Evolutionary conservation across 352 stramenopile species (phyloP).

Genomic region (Globisporangium paddicum): DNA sequence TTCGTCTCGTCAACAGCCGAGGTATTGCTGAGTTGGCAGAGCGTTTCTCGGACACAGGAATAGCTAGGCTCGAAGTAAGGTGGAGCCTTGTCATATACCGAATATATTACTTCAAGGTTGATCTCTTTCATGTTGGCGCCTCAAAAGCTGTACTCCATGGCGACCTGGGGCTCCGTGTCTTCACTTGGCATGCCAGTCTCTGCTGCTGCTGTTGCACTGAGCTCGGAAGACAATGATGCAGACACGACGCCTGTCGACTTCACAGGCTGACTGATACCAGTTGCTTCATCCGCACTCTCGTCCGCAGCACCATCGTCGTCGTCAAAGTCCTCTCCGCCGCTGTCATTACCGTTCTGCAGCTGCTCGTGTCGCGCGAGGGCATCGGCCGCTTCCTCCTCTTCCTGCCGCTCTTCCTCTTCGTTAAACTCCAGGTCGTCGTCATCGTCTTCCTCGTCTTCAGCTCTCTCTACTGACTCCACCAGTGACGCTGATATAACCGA

Average conservation of each 20-base stretch:
- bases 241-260: background rate
- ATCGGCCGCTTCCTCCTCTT: constrained; percentile 8
- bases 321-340: constrained; percentile 18
- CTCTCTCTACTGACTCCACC: constrained; percentile 8
- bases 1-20: no score
- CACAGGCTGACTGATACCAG: background rate
- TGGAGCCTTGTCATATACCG: no score
- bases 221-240: background rate
- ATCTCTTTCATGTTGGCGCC: background rate
- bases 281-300: background rate
- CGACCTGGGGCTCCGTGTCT: background rate
- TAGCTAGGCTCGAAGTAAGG: no score
- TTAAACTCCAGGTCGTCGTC: constrained; percentile 29
- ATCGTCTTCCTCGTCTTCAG: constrained; percentile 31
- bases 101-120: no score
- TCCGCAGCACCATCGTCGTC: constrained; percentile 18
- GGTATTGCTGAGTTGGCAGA: no score
- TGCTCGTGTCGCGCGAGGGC: constrained; percentile 10
- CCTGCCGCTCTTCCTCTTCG: constrained; percentile 20
- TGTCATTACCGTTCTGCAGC: constrained; percentile 5
- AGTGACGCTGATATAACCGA: background rate
- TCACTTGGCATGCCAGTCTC: background rate
- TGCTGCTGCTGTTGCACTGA: background rate
- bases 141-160: constrained; percentile 8
- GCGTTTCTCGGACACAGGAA: no score